Percentiles rank a stretch among this genome's conserved stretches.
Evolutionary conservation across 2,329 filamentous ascomycete species (phyloP).

Genomic region (Cytospora piceae): DNA sequence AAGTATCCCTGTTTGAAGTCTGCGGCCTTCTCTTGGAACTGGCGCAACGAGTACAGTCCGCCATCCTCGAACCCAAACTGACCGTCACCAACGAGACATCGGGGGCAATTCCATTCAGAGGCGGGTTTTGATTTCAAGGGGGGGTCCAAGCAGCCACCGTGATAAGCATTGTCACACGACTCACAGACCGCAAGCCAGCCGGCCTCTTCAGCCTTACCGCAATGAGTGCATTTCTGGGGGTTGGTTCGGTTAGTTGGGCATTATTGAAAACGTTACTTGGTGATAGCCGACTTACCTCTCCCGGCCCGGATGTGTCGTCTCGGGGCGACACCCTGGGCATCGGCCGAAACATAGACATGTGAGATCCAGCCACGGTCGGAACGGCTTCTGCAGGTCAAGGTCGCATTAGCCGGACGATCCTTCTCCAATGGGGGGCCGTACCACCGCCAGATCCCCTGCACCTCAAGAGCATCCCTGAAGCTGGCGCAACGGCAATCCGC

Average conservation of each 20-base stretch:
- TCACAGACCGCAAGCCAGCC: constrained; percentile 80
- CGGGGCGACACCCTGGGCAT: constrained; percentile 64
- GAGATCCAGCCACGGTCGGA: constrained; percentile 90
- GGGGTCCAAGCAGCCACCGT: constrained; percentile 87
- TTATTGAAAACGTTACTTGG: background rate
- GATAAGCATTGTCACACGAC: constrained; percentile 86
- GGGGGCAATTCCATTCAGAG: constrained; percentile 92
- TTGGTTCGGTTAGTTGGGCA: constrained; percentile 12
- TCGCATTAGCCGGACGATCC: constrained; percentile 41
- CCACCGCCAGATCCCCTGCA: constrained; percentile 28
- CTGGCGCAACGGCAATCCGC: constrained; percentile 24
- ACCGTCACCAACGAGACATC: constrained; percentile 92
- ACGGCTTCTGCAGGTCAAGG: constrained; percentile 55
- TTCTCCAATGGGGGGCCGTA: constrained; percentile 34
- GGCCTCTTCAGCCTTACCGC: constrained; percentile 76
- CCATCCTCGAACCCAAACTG: constrained; percentile 98
- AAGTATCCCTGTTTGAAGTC: constrained; percentile 97
- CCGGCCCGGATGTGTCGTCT: constrained; percentile 52
- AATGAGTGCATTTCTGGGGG: constrained; percentile 78
- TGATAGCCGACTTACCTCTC: constrained; percentile 44
- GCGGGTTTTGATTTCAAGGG: constrained; percentile 77
- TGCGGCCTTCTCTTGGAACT: constrained; percentile 94
- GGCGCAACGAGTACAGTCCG: constrained; percentile 89
- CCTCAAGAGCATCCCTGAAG: constrained; percentile 13
- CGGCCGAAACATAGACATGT: constrained; percentile 93